Evolutionary conservation across 1,284 basidiomycete species (phyloP).

Genomic region (Kalmanozyma brasiliensis): DNA sequence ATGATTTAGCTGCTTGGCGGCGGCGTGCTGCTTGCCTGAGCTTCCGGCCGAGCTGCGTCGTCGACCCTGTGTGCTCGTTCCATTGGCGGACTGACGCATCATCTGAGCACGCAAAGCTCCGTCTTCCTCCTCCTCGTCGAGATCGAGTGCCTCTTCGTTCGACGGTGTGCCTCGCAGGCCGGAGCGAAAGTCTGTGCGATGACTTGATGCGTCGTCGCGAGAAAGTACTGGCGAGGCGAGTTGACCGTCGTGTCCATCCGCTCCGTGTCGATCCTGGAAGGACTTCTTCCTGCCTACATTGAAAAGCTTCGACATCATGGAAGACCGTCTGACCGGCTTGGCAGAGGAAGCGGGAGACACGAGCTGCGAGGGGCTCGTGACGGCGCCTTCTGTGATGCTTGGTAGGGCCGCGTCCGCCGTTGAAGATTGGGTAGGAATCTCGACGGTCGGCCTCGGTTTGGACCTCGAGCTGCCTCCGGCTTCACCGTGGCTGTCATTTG

Average conservation of each 20-base stretch:
- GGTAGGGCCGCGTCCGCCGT: slow-evolving; percentile 17
- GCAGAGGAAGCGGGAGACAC: slow-evolving; percentile 6
- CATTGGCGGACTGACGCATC: slow-evolving; percentile 11
- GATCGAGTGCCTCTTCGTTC: slow-evolving; percentile 52
- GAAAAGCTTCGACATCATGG: slow-evolving; percentile 47
- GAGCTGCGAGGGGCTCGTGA: slow-evolving; percentile 18
- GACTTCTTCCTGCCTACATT: slow-evolving; percentile 43
- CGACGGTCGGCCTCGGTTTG: slow-evolving; percentile 5
- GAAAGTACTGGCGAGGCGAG: slow-evolving; percentile 13
- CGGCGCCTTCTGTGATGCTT: slow-evolving; percentile 33
- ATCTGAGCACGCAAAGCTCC: slow-evolving; percentile 16
- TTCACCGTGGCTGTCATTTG: neutral
- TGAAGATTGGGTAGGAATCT: slow-evolving; percentile 8
- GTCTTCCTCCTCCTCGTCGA: slow-evolving; percentile 49
- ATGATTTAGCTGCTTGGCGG: slow-evolving; percentile 1
- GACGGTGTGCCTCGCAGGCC: slow-evolving; percentile 10
- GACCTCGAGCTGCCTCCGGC: neutral
- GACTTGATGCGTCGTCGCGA: slow-evolving; percentile 16
- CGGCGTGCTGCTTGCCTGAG: slow-evolving; percentile 11
- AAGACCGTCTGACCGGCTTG: slow-evolving; percentile 31
- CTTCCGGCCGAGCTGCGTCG: slow-evolving; percentile 43
- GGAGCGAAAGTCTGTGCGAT: slow-evolving; percentile 24
- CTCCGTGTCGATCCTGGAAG: slow-evolving; percentile 27
- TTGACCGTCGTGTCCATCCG: slow-evolving; percentile 14
- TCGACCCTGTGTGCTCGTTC: neutral